Evolutionary conservation across 331 rosid genomes (phyloP).

Genomic region (Erythrophleum ivorense): DNA sequence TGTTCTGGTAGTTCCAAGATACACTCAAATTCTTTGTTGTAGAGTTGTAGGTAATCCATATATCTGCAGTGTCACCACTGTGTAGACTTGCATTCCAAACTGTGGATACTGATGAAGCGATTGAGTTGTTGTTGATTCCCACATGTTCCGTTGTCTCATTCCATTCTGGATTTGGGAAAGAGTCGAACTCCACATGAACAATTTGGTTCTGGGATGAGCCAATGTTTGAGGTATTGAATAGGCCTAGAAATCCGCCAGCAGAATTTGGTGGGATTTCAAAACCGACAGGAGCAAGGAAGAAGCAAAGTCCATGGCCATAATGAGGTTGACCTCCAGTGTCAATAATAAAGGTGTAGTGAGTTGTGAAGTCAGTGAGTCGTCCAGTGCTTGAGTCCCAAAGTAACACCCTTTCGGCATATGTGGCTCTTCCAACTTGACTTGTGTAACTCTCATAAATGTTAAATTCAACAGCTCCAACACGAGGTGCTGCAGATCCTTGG

Average conservation of each 20-base stretch:
- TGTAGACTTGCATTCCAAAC: conserved; percentile 38
- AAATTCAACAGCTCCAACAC: background rate
- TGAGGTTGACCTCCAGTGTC: background rate
- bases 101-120: conserved; percentile 6
- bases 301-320: conserved; percentile 29
- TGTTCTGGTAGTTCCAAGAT: conserved; percentile 26
- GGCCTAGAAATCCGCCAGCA: conserved; percentile 38
- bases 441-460: background rate
- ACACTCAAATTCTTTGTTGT: conserved; percentile 27
- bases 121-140: conserved; percentile 36
- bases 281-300: conserved; percentile 41
- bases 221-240: conserved; percentile 29
- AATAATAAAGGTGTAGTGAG: background rate
- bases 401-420: background rate
- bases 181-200: conserved; percentile 43
- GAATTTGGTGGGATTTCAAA: conserved; percentile 41
- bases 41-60: conserved; percentile 32
- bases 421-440: conserved; percentile 28
- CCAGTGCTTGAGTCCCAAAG: background rate
- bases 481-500: conserved; percentile 35
- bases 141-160: conserved; percentile 31
- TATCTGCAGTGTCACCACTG: conserved; percentile 22
- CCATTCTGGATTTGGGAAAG: background rate
- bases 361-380: background rate
- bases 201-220: conserved; percentile 16